A percentile compares a stretch with the other conserved stretches of the same genome.
phyloP scores from a whole-genome alignment of 176 grass and related monocot genomes.

The Sorghum bicolor region DNA sequence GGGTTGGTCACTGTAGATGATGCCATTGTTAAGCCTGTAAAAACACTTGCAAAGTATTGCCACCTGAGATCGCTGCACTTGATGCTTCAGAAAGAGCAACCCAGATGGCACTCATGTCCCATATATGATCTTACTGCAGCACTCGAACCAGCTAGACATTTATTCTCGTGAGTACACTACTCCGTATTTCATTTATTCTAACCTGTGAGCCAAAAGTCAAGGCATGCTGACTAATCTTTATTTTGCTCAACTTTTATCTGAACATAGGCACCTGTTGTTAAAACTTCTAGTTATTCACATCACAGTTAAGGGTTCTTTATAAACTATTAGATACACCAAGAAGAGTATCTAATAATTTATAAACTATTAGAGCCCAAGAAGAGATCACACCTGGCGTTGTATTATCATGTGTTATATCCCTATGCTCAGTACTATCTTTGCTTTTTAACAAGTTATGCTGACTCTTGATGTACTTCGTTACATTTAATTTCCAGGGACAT shows the following conservation, averaged over 20 bases:
- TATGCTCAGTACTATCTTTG: not conserved
- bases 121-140: conserved; percentile 47
- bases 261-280: not conserved
- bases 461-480: not conserved
- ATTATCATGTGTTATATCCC: not conserved
- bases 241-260: not conserved
- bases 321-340: not conserved
- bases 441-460: not conserved
- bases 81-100: conserved; percentile 75
- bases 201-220: not conserved
- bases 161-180: conserved; percentile 66
- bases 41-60: conserved; percentile 65
- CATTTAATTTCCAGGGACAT: conserved; percentile 60
- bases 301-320: too few species aligned
- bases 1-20: conserved; percentile 42
- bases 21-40: conserved; percentile 55
- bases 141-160: conserved; percentile 39
- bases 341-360: too few species aligned
- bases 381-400: not conserved
- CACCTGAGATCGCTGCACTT: conserved; percentile 53
- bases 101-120: conserved; percentile 49
- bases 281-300: not conserved
- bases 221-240: not conserved
- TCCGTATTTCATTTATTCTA: not conserved
- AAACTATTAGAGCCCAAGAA: not conserved